Evolutionary conservation across 2,329 filamentous ascomycete genomes (phyloP), one percentile per base, ranked within the genome.

Genomic region (Phyllosticta paracitricarpa): DNA sequence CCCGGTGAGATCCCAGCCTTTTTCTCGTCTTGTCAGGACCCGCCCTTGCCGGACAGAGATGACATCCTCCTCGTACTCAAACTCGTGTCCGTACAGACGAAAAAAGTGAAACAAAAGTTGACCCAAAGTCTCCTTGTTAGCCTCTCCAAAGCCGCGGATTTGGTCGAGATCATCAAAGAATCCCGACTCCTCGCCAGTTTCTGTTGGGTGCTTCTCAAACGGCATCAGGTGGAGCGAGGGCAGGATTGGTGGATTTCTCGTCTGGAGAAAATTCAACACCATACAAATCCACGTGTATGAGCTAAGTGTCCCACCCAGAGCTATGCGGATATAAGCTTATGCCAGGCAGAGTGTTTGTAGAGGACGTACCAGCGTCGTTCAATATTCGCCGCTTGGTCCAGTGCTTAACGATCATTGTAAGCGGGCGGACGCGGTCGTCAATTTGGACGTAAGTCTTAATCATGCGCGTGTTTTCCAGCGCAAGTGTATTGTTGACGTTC

Each of bases 231-330:
- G 94, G 35, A 99, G 80, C 17, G 89, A 85, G 3, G 94, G 94
- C 24, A 99, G 76, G 60, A 99, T 84, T 0, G 93, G 89, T 17
- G 91, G 89, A 63, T 88, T 82, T 68, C 91, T 86, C 58, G 91
- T 88, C 75, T 99, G 94, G 26, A 99, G 82, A 70, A 97, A 99
- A 67, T 91, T 95, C 71, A 99, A 88, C 66, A 97, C 96, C 81
- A 99, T 85, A 75, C 94, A 99, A 72, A 97, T 97, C 94, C 94
- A 99, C 24, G 94, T 97, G 72, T 99, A 99, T 19, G 94, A 99
- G 75, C 93, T 97, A 63, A 99, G 81, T 6, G 94, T 99, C 62
- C 91, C 92, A 64, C 94, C 92, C 71, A 91, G 91, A 62, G 89
- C 94, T 95, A 71, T 35, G 62, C 22, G n/a, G 7, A 59, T 14